Conservation (phyloP, 2,329 filamentous ascomycete species). For the Calonectria henricotiae region DNA sequence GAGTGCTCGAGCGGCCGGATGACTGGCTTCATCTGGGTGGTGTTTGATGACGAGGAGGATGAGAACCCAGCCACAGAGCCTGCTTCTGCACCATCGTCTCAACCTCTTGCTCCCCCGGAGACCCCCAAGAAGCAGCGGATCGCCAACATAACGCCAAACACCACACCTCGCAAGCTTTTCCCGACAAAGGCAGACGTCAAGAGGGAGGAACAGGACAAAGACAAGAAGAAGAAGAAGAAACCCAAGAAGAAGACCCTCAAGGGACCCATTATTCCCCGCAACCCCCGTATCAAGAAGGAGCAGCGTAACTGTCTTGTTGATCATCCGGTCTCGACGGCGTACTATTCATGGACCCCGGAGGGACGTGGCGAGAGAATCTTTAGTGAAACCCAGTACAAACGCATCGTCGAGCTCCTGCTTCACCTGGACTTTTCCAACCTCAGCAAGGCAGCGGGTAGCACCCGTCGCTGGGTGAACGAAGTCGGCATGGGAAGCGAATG, state of each 20-base stretch:
- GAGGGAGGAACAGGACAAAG: constrained; percentile 36
- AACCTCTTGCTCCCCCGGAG: constrained; percentile 41
- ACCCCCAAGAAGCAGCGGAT: constrained; percentile 57
- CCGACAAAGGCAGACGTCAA: constrained; percentile 45
- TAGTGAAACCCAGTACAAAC: constrained; percentile 76
- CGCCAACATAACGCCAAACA: constrained; percentile 52
- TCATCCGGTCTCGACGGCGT: constrained; percentile 69
- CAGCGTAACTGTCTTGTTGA: constrained; percentile 68
- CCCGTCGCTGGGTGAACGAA: constrained; percentile 80
- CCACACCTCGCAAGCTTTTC: constrained; percentile 57
- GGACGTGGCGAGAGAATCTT: constrained; percentile 78
- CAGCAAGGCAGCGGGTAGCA: constrained; percentile 76
- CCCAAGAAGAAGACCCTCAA: constrained; percentile 66
- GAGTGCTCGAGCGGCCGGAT: constrained; percentile 94
- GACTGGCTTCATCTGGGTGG: constrained; percentile 95
- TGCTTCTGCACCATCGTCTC: constrained; percentile 52
- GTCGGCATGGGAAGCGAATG: constrained; percentile 71
- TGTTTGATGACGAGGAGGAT: constrained; percentile 76
- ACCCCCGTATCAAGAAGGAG: constrained; percentile 77
- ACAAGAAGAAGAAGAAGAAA: constrained; percentile 59
- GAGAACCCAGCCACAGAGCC: constrained; percentile 30
- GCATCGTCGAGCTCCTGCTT: constrained; percentile 79
- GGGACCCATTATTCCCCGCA: constrained; percentile 76
- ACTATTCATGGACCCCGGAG: constrained; percentile 77
- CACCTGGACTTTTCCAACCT: constrained; percentile 81